These are phyloP conservation scores for Aspergillus olivimuriae DNA, from an alignment of 495 filamentous ascomycete genomes.

Conservation along the genomic window DNA sequence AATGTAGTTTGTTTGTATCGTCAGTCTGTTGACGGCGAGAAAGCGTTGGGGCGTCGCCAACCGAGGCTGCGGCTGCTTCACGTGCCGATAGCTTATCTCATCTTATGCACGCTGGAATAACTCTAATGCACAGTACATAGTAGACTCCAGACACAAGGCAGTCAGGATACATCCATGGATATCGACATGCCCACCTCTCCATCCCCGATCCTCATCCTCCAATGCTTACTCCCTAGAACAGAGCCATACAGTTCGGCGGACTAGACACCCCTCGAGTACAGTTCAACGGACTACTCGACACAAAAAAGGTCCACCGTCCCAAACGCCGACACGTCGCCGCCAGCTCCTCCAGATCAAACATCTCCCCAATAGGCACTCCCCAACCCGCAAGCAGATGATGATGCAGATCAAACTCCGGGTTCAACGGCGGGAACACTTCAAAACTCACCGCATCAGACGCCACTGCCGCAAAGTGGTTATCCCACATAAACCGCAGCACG, in stretches of 20 bases:
- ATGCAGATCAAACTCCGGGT: constrained; percentile 52
- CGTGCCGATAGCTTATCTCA: constrained; percentile 6
- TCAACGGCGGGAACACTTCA: constrained; percentile 53
- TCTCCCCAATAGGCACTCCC: constrained; percentile 61
- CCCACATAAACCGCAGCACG: constrained; percentile 61
- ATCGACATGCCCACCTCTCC: too few species aligned
- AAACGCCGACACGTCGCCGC: constrained; percentile 45
- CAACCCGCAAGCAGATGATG: constrained; percentile 62
- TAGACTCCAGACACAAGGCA: too few species aligned
- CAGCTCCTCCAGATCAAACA: constrained; percentile 56
- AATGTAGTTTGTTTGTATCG: too few species aligned
- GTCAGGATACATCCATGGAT: too few species aligned
- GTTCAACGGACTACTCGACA: constrained; percentile 60
- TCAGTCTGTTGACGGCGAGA: neutral
- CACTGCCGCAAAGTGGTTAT: constrained; percentile 62
- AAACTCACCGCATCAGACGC: constrained; percentile 61
- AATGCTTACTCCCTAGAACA: constrained; percentile 22
- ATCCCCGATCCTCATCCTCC: neutral
- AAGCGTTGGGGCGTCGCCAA: neutral
- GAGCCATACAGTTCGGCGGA: constrained; percentile 44
- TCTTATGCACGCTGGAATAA: neutral
- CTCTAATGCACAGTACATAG: too few species aligned
- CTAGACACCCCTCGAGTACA: constrained; percentile 40
- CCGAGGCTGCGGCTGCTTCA: constrained; percentile 9
- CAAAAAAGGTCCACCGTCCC: constrained; percentile 64